Percentiles rank a stretch among this genome's conserved stretches.
These are phyloP conservation scores for Capsella rubella DNA, from an alignment of 441 rosid genomes.

Conservation along the genomic window DNA sequence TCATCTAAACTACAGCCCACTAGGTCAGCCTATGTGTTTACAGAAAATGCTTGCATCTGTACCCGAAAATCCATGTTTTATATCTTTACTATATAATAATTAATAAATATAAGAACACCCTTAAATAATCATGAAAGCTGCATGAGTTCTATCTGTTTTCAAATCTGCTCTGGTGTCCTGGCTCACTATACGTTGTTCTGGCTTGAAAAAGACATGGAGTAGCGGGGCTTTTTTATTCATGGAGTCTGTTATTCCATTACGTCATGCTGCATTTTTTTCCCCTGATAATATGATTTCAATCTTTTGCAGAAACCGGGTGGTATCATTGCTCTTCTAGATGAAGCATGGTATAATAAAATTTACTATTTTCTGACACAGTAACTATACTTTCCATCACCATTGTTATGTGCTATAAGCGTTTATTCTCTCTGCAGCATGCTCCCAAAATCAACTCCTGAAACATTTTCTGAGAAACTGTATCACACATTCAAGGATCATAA, in stretches of 20 bases:
- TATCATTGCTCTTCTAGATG: slow-evolving; percentile 80
- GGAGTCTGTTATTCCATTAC: slow-evolving; percentile 9
- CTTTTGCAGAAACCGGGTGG: slow-evolving; percentile 79
- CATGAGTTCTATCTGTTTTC: slow-evolving; percentile 27
- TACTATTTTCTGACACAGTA: slow-evolving; percentile 19
- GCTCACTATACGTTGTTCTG: slow-evolving; percentile 23
- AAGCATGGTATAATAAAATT: slow-evolving; percentile 65
- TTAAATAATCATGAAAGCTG: slow-evolving; percentile 28
- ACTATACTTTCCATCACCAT: slow-evolving; percentile 32
- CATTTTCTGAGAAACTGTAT: slow-evolving; percentile 74
- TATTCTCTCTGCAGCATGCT: slow-evolving; percentile 62
- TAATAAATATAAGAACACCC: slow-evolving; percentile 10
- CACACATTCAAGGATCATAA: slow-evolving; percentile 71
- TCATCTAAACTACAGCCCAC: neutral
- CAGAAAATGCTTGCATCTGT: slow-evolving; percentile 9
- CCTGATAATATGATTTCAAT: slow-evolving; percentile 36
- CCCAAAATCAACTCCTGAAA: slow-evolving; percentile 78
- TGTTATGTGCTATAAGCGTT: slow-evolving; percentile 26
- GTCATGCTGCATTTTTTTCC: slow-evolving; percentile 6
- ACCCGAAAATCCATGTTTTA: slow-evolving; percentile 2
- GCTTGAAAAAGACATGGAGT: slow-evolving; percentile 15
- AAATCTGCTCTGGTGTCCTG: slow-evolving; percentile 25
- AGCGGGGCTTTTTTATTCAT: neutral
- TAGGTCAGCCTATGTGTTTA: neutral
- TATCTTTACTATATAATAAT: slow-evolving; percentile 11